Evolutionary conservation across 2,329 filamentous ascomycete genomes (phyloP).

Genomic region (Aspergillus sp.): DNA sequence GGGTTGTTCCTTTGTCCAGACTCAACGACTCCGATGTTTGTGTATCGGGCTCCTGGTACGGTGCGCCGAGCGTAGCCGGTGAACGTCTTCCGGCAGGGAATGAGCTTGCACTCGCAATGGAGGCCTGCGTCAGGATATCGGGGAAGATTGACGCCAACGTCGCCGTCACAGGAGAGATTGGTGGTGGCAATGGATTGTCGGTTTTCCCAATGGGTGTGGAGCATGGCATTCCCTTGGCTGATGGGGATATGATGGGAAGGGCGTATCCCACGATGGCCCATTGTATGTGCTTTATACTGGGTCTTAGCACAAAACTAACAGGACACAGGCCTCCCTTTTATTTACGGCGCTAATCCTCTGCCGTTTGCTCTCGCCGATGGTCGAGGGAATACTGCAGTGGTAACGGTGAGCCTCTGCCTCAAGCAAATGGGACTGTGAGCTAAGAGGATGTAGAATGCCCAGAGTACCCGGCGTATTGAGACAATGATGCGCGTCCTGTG

Average conservation of each 20-base stretch:
- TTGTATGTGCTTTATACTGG: slow-evolving; percentile 4
- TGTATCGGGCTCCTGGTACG: slow-evolving; percentile 48
- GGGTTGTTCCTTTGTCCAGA: slow-evolving; percentile 35
- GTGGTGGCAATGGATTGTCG: slow-evolving; percentile 36
- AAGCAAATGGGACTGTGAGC: background rate
- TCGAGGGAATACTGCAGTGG: slow-evolving; percentile 38
- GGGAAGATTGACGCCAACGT: slow-evolving; percentile 32
- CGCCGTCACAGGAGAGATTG: slow-evolving; percentile 25
- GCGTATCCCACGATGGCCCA: slow-evolving; percentile 39
- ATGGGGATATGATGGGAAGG: slow-evolving; percentile 48
- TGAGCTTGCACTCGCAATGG: slow-evolving; percentile 7
- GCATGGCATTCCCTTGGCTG: slow-evolving; percentile 40
- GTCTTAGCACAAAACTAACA: background rate
- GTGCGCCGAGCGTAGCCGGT: slow-evolving; percentile 23
- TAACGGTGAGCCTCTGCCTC: slow-evolving; percentile 2
- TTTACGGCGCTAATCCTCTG: background rate
- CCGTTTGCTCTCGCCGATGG: slow-evolving; percentile 39
- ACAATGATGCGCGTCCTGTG: slow-evolving; percentile 23
- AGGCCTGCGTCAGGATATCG: slow-evolving; percentile 19
- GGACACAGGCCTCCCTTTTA: background rate
- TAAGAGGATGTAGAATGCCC: slow-evolving; percentile 13
- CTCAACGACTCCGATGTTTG: slow-evolving; percentile 40
- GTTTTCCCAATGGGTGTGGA: slow-evolving; percentile 25
- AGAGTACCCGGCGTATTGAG: slow-evolving; percentile 24
- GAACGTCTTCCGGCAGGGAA: slow-evolving; percentile 13